These are phyloP conservation scores for Datura wrightii DNA, from an alignment of 257 asterid species.

Conservation along the genomic window DNA sequence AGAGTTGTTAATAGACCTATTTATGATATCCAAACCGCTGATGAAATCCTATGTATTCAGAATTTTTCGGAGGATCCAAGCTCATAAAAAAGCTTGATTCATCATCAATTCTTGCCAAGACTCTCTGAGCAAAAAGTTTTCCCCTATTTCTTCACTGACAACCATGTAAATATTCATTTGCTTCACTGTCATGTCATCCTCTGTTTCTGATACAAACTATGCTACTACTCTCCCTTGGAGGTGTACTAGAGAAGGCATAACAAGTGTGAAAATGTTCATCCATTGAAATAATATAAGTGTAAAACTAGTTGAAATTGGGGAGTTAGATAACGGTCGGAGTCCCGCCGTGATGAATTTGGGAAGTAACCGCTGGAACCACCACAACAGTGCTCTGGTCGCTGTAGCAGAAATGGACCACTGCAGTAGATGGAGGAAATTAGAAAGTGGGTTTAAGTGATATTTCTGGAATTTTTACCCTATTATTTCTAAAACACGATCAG, in stretches of 20 bases:
- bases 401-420: too few relatives aligned
- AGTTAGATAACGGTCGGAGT: too few relatives aligned
- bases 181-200: background rate
- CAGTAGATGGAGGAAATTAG: too few relatives aligned
- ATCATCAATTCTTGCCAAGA: background rate
- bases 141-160: background rate
- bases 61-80: background rate
- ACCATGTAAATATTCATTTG: background rate
- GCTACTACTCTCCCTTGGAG: background rate
- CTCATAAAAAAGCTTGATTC: background rate
- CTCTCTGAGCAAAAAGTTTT: background rate
- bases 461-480: too few relatives aligned
- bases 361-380: too few relatives aligned
- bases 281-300: too few relatives aligned
- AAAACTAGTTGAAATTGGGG: too few relatives aligned
- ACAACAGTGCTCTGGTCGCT: too few relatives aligned
- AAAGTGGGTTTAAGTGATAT: too few relatives aligned
- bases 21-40: background rate
- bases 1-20: background rate
- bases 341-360: too few relatives aligned
- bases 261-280: background rate
- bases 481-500: too few relatives aligned
- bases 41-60: background rate
- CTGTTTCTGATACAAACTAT: background rate
- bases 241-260: background rate